Conservation (phyloP, 805 yeast species). For the Candida hispaniensis region DNA sequence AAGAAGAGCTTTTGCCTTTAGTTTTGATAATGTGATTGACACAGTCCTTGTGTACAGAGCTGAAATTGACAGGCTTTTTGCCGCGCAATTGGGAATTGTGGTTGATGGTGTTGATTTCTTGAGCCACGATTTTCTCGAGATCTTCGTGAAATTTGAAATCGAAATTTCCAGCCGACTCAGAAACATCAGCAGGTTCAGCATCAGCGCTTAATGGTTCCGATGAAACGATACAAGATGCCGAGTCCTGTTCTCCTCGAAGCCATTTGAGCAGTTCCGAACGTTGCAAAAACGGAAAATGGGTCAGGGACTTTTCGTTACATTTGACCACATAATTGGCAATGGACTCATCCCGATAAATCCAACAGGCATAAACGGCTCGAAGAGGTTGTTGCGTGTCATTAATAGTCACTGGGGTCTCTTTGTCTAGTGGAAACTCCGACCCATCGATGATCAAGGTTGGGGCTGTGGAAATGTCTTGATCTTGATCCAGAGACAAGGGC, state of each 20-base stretch:
- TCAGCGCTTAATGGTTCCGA: no score
- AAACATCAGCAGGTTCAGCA: slow-evolving; percentile 11
- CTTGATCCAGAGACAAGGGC: slow-evolving; percentile 22
- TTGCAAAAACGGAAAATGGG: slow-evolving; percentile 71
- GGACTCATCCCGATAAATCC: slow-evolving; percentile 61
- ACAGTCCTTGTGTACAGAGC: slow-evolving; percentile 30
- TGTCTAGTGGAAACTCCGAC: slow-evolving; percentile 2
- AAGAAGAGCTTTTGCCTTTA: slow-evolving; percentile 19
- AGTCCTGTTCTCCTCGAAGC: slow-evolving; percentile 49
- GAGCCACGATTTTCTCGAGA: slow-evolving; percentile 36
- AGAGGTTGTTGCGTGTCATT: slow-evolving; percentile 28
- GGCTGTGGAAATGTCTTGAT: slow-evolving; percentile 19
- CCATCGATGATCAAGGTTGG: slow-evolving; percentile 7
- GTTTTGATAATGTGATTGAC: slow-evolving; percentile 23
- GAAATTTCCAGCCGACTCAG: slow-evolving; percentile 13
- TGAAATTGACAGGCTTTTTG: slow-evolving; percentile 28
- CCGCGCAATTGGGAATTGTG: slow-evolving; percentile 35
- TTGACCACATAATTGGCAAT: slow-evolving; percentile 73
- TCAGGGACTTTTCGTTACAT: slow-evolving; percentile 52
- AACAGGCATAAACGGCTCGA: slow-evolving; percentile 60
- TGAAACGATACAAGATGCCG: slow-evolving; percentile 16
- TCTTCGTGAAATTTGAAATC: slow-evolving; percentile 35
- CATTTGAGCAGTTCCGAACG: slow-evolving; percentile 76
- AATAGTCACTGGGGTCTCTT: slow-evolving; percentile 6
- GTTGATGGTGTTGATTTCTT: slow-evolving; percentile 36